Evolutionary conservation across 805 yeast genomes (phyloP).

Genomic region (Wickerhamomyces strasburgensis): DNA sequence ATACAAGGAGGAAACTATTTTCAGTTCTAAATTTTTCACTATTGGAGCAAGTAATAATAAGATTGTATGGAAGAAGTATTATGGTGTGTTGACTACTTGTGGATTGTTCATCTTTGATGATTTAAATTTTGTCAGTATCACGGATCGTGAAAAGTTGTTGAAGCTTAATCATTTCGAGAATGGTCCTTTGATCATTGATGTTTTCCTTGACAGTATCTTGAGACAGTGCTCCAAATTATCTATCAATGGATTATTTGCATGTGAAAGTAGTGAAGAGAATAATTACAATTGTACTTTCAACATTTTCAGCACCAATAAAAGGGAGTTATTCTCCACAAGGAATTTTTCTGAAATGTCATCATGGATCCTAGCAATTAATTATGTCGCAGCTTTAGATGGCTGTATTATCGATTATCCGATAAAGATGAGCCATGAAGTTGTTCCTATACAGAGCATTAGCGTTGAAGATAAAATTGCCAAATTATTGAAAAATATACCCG

Average conservation of each 20-base stretch:
- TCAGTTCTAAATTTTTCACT: constrained; percentile 27
- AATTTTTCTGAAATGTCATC: constrained; percentile 42
- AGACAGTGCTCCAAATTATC: constrained; percentile 30
- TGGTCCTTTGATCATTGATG: constrained; percentile 30
- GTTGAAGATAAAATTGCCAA: constrained; percentile 31
- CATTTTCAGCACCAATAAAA: constrained; percentile 37
- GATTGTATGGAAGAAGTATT: constrained; percentile 39
- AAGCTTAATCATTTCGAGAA: constrained; percentile 18
- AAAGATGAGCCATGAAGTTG: constrained; percentile 18
- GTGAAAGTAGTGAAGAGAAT: constrained; percentile 16
- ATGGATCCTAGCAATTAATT: constrained; percentile 57
- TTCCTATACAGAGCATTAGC: constrained; percentile 22
- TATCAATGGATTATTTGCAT: constrained; percentile 38
- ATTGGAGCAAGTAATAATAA: constrained; percentile 22
- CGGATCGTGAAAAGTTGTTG: constrained; percentile 26
- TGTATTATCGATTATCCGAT: constrained; percentile 25
- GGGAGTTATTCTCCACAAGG: constrained; percentile 37
- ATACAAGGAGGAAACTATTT: constrained; percentile 34
- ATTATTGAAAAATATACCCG: constrained; percentile 30
- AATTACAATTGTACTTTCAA: constrained; percentile 24
- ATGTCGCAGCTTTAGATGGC: constrained; percentile 42
- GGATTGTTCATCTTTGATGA: constrained; percentile 44
- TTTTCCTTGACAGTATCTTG: constrained; percentile 17
- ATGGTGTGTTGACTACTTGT: constrained; percentile 44
- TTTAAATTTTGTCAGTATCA: constrained; percentile 26